Evolutionary conservation across 1,284 basidiomycete species (phyloP).

Genomic region (Trametes sp.): DNA sequence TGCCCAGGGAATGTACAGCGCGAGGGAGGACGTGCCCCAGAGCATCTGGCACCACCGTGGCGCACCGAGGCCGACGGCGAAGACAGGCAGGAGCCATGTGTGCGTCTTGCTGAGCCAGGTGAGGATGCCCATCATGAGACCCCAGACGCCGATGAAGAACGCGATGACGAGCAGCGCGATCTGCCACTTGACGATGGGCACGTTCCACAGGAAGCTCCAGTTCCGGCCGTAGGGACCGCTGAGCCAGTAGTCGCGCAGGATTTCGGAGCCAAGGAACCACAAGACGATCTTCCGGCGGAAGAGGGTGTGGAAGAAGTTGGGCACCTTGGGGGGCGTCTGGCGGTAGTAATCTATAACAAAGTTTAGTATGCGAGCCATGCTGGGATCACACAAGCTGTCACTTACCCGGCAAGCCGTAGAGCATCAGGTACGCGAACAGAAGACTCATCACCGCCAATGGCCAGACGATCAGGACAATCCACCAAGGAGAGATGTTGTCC

Average conservation of each 20-base stretch:
- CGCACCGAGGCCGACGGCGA: constrained; percentile 91
- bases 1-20: constrained; percentile 92
- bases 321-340: constrained; percentile 92
- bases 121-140: constrained; percentile 72
- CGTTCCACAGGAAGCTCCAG: constrained; percentile 92
- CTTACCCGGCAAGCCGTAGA: constrained; percentile 84
- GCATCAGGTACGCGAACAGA: constrained; percentile 82
- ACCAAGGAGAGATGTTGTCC: constrained; percentile 73
- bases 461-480: constrained; percentile 86
- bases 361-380: constrained; percentile 10
- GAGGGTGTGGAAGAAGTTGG: constrained; percentile 87
- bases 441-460: constrained; percentile 80
- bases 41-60: constrained; percentile 94
- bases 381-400: constrained; percentile 11
- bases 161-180: constrained; percentile 79
- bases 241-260: constrained; percentile 92
- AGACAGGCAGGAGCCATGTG: constrained; percentile 92
- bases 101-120: constrained; percentile 91
- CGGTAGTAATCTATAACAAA: constrained; percentile 75
- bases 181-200: constrained; percentile 84
- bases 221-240: constrained; percentile 92
- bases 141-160: constrained; percentile 92
- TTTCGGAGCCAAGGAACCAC: constrained; percentile 92
- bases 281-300: constrained; percentile 90
- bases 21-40: constrained; percentile 89